Evolutionary conservation across 208 protist genomes (phyloP).

Genomic region (Vickermania spadyakhi): DNA sequence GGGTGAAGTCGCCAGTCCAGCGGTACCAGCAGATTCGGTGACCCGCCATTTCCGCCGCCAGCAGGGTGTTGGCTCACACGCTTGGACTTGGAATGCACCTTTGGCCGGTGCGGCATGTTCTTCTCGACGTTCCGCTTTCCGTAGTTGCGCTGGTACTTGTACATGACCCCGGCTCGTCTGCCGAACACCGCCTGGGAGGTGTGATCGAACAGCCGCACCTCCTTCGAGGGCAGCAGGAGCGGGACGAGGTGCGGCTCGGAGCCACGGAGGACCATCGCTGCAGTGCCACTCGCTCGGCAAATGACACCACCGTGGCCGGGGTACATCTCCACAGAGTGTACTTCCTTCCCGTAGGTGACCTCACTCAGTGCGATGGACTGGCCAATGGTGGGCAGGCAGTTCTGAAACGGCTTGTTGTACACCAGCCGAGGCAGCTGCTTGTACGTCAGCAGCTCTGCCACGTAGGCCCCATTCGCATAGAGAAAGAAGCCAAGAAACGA

Average conservation of each 20-base stretch:
- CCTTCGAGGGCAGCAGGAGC: slow-evolving; percentile 84
- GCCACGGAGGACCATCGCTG: slow-evolving; percentile 80
- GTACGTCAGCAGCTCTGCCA: slow-evolving; percentile 87
- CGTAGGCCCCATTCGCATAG: slow-evolving; percentile 88
- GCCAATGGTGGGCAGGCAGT: slow-evolving; percentile 81
- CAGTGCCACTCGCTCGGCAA: slow-evolving; percentile 76
- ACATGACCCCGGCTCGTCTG: slow-evolving; percentile 83
- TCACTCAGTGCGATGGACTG: slow-evolving; percentile 81
- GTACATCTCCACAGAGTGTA: slow-evolving; percentile 90
- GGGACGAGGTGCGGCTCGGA: slow-evolving; percentile 84
- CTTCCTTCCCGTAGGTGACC: slow-evolving; percentile 87
- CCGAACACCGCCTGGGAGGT: slow-evolving; percentile 83
- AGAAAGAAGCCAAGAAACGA: slow-evolving; percentile 86
- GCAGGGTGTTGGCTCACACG: slow-evolving; percentile 81
- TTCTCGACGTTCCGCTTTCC: slow-evolving; percentile 61
- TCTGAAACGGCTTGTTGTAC: slow-evolving; percentile 86
- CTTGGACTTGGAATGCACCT: slow-evolving; percentile 82
- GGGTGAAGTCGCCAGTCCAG: slow-evolving; percentile 87
- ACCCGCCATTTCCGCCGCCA: slow-evolving; percentile 81
- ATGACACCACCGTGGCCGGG: slow-evolving; percentile 78
- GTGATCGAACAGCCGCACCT: slow-evolving; percentile 87
- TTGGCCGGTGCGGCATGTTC: slow-evolving; percentile 75
- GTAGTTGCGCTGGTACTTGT: slow-evolving; percentile 78
- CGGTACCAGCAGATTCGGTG: slow-evolving; percentile 79
- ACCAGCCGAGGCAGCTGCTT: slow-evolving; percentile 87